A percentile compares a stretch with the other conserved stretches of the same genome.
Evolutionary conservation across 2,329 filamentous ascomycete genomes (phyloP).

Genomic region (Lecanicillium sp.): DNA sequence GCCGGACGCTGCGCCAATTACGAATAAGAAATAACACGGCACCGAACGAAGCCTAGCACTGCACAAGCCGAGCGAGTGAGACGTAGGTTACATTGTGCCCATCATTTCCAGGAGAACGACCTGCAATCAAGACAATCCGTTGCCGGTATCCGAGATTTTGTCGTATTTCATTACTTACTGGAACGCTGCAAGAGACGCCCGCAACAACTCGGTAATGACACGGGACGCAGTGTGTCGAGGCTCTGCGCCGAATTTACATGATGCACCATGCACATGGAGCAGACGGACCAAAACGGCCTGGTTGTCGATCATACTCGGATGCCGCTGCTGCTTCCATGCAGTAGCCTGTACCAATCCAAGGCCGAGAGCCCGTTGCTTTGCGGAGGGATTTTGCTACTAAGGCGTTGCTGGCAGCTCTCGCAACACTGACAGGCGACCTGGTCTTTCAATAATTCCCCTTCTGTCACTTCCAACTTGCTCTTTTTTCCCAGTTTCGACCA

Average conservation of each 20-base stretch:
- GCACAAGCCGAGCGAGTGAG: not conserved
- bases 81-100: no score
- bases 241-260: slow-evolving; percentile 1
- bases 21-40: not conserved
- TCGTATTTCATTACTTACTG: no score
- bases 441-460: not conserved
- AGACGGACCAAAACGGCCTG: not conserved
- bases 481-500: no score
- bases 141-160: slow-evolving; percentile 7
- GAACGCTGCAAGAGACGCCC: no score
- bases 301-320: slow-evolving; percentile 4
- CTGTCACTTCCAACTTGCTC: not conserved
- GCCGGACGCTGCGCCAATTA: not conserved
- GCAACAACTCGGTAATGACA: no score
- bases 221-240: not conserved
- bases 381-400: not conserved
- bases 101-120: no score
- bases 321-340: not conserved
- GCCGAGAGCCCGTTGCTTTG: not conserved
- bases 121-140: not conserved
- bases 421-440: not conserved
- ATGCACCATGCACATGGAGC: not conserved
- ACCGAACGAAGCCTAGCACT: not conserved
- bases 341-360: not conserved
- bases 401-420: not conserved